Evolutionary conservation across 768 basidiomycete species (phyloP), one percentile per base, ranked within the genome.

Genomic region (Psilocybe sp.): DNA sequence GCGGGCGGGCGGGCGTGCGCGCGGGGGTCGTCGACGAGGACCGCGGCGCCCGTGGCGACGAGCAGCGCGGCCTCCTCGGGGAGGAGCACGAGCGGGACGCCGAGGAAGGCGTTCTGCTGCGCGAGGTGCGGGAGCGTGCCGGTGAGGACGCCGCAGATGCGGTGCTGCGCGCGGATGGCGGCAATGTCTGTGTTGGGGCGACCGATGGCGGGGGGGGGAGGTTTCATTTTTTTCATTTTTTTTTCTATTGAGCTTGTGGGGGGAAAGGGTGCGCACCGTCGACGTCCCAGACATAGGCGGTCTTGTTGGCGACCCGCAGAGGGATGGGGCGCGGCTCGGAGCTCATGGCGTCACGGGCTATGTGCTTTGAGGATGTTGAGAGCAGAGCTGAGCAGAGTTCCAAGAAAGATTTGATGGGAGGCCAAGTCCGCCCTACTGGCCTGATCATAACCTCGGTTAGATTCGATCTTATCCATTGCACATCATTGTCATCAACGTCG

Each of bases 51-150:
- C 53, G 89, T 88, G 56, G 87, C 79, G 12, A 98, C 81, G 5
- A 98, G 82, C 31, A 95, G 75, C 10, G 90, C 91, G 8, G 86
- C 92, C 64, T 98, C 97, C 67, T 99, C 97, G 0, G 92, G 91
- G 69, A 91, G 81, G 1, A 98, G 73, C 7, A 90, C 72, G 5
- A 97, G 73, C 1, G 97, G 97, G n/a, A 93, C 70, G 6, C 97
- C 97, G 32, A 99, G 75, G 64, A 99, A 99, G 2, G 89, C 82
- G 72, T 99, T 99, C 69, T 99, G 97, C 60, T 98, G 95, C 1
- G 93, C 85, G 1, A 98, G 77, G 63, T 94, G 92, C 2, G 97
- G 95, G 12, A 99, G 80, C 1, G 97, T 98, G 0, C 97, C 97
- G 0, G 83, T 78, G 39, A 98, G 69, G 39, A 92, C 74, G 33